Evolutionary conservation across 345 rosid genomes (phyloP).

Genomic region (Capsella bursapastoris): DNA sequence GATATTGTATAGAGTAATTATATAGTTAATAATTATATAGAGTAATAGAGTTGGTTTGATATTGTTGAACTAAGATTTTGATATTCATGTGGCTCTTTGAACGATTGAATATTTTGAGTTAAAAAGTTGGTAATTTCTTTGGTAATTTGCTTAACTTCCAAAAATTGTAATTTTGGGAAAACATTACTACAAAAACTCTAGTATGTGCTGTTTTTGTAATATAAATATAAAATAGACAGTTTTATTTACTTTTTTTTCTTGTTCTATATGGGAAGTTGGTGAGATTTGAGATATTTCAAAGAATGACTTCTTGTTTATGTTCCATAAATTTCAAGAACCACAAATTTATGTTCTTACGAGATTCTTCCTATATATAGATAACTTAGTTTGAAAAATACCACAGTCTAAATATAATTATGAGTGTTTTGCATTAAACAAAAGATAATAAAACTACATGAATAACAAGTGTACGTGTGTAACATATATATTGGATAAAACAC

Average conservation of each 20-base stretch:
- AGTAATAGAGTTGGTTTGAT: slow-evolving; percentile 23
- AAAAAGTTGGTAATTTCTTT: background rate
- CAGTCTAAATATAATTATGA: background rate
- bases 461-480: background rate
- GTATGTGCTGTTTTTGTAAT: background rate
- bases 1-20: too few relatives aligned
- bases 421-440: background rate
- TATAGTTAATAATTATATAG: background rate
- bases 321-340: slow-evolving; percentile 5
- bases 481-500: too few relatives aligned
- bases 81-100: slow-evolving; percentile 8
- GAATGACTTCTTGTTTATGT: background rate
- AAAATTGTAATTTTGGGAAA: background rate
- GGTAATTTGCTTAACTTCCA: background rate
- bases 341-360: background rate
- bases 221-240: background rate
- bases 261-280: background rate
- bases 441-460: background rate
- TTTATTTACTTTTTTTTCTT: too few relatives aligned
- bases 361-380: background rate
- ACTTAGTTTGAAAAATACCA: background rate
- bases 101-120: background rate
- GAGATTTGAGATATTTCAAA: slow-evolving; percentile 12
- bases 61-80: slow-evolving; percentile 33
- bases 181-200: background rate